Percentiles rank a stretch among this genome's conserved stretches.
These are phyloP conservation scores for Cercospora sesami DNA, from an alignment of 2,329 filamentous ascomycete species.

Conservation along the genomic window DNA sequence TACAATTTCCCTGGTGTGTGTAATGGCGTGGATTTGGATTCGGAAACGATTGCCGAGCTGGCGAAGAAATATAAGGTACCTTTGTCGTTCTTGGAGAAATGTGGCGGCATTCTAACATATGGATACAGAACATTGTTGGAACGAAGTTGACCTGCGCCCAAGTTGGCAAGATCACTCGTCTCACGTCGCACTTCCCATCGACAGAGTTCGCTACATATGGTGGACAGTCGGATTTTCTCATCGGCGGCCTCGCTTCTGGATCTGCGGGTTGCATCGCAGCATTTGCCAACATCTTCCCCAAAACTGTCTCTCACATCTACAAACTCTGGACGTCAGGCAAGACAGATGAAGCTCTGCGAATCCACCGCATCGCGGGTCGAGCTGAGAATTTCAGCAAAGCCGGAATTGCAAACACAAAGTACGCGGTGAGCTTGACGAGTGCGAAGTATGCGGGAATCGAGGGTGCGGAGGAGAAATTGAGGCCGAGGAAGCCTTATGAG, in stretches of 20 bases:
- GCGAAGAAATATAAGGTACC: constrained; percentile 47
- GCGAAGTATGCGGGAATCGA: constrained; percentile 61
- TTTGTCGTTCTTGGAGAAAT: neutral
- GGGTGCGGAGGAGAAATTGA: constrained; percentile 58
- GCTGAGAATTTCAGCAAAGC: constrained; percentile 64
- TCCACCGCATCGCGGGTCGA: constrained; percentile 61
- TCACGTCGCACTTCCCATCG: constrained; percentile 53
- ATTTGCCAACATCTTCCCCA: constrained; percentile 58
- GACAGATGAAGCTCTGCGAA: constrained; percentile 55
- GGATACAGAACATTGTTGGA: constrained; percentile 60
- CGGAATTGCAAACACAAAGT: constrained; percentile 66
- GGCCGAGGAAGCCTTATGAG: constrained; percentile 63
- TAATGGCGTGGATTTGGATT: constrained; percentile 67
- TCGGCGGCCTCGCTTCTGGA: constrained; percentile 56
- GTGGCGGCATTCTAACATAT: neutral
- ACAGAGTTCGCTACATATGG: constrained; percentile 67
- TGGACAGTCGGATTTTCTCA: constrained; percentile 71
- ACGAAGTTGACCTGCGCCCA: constrained; percentile 74
- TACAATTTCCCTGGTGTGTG: constrained; percentile 73
- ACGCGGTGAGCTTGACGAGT: constrained; percentile 60
- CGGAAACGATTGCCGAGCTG: constrained; percentile 61
- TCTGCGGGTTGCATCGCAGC: constrained; percentile 58
- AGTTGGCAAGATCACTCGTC: constrained; percentile 68
- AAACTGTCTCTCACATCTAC: constrained; percentile 58
- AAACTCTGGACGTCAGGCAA: constrained; percentile 58